phyloP scores from a whole-genome alignment of 106 monocot genomes.

The Dioscorea dumetorum region DNA sequence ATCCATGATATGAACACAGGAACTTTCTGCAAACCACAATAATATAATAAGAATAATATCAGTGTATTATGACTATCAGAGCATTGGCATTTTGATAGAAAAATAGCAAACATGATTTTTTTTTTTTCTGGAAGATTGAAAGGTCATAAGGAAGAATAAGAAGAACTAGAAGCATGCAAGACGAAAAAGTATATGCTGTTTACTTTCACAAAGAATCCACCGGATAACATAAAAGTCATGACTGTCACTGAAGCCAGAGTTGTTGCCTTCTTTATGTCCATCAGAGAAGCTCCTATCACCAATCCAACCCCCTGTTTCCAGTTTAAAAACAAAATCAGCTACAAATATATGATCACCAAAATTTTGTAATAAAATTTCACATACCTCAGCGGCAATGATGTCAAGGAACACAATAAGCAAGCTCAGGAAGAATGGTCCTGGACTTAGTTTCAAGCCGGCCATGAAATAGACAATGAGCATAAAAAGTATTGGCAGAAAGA shows the following conservation, averaged over 20 bases:
- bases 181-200: background rate
- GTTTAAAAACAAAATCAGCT: background rate
- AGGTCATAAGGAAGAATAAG: background rate
- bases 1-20: conserved; percentile 82
- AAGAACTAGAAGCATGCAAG: background rate
- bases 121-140: background rate
- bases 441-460: conserved; percentile 59
- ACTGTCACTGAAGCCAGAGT: conserved; percentile 80
- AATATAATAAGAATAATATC: background rate
- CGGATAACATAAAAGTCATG: conserved; percentile 90
- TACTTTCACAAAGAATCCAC: conserved; percentile 91
- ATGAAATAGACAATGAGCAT: conserved; percentile 80
- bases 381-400: conserved; percentile 77
- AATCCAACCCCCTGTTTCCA: conserved; percentile 67
- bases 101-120: no score
- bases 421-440: conserved; percentile 51
- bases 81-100: no score
- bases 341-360: no score
- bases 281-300: conserved; percentile 63
- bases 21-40: conserved; percentile 46
- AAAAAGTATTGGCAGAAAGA: conserved; percentile 69
- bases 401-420: conserved; percentile 76
- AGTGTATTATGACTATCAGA: no score
- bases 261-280: conserved; percentile 83
- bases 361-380: background rate